phyloP scores from a whole-genome alignment of 805 yeast genomes.

The Ogataea wickerhamii region DNA sequence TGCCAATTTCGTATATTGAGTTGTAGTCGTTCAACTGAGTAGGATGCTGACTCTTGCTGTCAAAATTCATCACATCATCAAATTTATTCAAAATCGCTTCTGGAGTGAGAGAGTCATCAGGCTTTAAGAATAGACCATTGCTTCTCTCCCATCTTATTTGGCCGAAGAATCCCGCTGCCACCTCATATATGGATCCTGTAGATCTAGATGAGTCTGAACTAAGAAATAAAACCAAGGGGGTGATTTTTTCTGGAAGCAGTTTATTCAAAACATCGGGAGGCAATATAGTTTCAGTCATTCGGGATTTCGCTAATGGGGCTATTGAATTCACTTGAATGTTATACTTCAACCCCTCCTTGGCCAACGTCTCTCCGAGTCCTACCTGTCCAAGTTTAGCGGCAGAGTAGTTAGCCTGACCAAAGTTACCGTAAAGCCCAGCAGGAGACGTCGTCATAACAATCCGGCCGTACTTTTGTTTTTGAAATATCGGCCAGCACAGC shows the following conservation, averaged over 20 bases:
- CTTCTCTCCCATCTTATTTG: constrained; percentile 95
- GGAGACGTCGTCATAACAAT: constrained; percentile 94
- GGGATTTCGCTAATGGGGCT: constrained; percentile 92
- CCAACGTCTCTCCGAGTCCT: constrained; percentile 90
- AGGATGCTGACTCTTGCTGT: constrained; percentile 67
- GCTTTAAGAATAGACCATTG: constrained; percentile 78
- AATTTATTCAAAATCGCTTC: constrained; percentile 73
- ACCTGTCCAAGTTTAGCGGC: constrained; percentile 89
- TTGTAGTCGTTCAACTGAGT: constrained; percentile 67
- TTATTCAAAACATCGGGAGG: constrained; percentile 82
- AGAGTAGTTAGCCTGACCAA: constrained; percentile 94
- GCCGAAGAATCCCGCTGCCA: constrained; percentile 91
- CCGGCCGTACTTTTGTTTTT: constrained; percentile 82
- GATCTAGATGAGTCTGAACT: constrained; percentile 62
- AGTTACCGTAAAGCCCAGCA: constrained; percentile 94
- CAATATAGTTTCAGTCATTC: constrained; percentile 90
- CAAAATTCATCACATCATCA: constrained; percentile 59
- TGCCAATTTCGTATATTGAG: constrained; percentile 50
- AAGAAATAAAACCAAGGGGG: constrained; percentile 84
- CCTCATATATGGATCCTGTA: constrained; percentile 78
- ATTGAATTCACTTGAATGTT: constrained; percentile 82
- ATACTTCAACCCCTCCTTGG: constrained; percentile 86
- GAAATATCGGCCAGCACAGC: constrained; percentile 91
- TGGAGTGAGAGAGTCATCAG: constrained; percentile 75
- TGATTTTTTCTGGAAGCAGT: constrained; percentile 81